Base-by-base conservation (phyloP, 768 basidiomycete genomes). In the Kwoniella heveanensis region DNA sequence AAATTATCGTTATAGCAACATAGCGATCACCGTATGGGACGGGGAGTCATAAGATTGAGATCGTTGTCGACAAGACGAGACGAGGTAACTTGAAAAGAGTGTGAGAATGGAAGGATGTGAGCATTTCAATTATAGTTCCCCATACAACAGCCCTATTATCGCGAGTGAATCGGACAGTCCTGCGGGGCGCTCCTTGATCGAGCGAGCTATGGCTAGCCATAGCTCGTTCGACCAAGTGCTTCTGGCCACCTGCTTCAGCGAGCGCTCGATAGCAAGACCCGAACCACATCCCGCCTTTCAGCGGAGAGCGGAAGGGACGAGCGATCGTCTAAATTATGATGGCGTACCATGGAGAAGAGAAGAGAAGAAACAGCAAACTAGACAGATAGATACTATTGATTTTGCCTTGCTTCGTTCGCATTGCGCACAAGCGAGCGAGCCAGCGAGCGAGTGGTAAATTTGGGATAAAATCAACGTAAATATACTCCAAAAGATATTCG, bases 141-240 rank as follows among this genome's bases (percentile, higher is more conserved):
- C 69, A 70, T 67, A 70, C 69, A 64, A 70, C 69, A 50, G 65
- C 29, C 56, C 60, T 21, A 29, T 49, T 54, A 62, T 54, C 29
- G 30, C 39, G 27, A 53, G n/a, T 36, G 4, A 10, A 49, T 48
- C 47, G 54, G 58, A 25, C 66, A 71, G 66, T 67, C 69, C 66
- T 67, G 69, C 69, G 69, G 69, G 67, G 67, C 59, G 67, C 60
- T 51, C 53, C 47, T 57, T 47, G 52, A n/a, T n/a, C n/a, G n/a
- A n/a, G n/a, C n/a, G n/a, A n/a, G n/a, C n/a, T n/a, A n/a, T n/a
- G n/a, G n/a, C n/a, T n/a, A n/a, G n/a, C n/a, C n/a, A n/a, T n/a
- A n/a, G n/a, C n/a, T n/a, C n/a, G n/a, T n/a, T 53, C 48, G 25
- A 37, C 52, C 47, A 57, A 32, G 30, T 49, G 32, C 39, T 37